Evolutionary conservation across 495 filamentous ascomycete genomes (phyloP).

Genomic region (Aspergillus olivimuriae): DNA sequence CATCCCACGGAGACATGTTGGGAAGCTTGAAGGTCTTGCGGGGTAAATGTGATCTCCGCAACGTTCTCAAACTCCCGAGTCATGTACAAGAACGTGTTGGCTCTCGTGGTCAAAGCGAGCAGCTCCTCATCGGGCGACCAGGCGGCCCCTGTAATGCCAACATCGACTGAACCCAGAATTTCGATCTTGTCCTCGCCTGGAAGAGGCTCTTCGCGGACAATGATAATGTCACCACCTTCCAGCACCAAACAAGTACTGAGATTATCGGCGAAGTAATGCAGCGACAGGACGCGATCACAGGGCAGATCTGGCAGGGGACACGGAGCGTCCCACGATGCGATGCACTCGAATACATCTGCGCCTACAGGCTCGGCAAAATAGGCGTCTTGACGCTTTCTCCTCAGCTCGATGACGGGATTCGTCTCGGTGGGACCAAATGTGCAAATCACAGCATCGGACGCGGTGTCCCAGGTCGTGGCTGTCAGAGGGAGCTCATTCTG

Average conservation of each 20-base stretch:
- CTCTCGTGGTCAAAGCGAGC: constrained; percentile 71
- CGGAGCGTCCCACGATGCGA: constrained; percentile 84
- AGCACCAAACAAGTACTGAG: constrained; percentile 71
- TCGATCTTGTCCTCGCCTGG: constrained; percentile 71
- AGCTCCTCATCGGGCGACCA: constrained; percentile 97
- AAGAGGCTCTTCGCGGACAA: constrained; percentile 72
- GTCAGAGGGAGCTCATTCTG: constrained; percentile 54
- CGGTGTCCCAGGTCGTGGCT: constrained; percentile 70
- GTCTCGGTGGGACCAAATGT: constrained; percentile 64
- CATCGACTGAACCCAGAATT: constrained; percentile 88
- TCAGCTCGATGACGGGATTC: constrained; percentile 59
- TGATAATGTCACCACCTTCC: constrained; percentile 84
- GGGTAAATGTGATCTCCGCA: constrained; percentile 59
- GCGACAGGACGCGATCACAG: constrained; percentile 63
- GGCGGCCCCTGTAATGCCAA: constrained; percentile 78
- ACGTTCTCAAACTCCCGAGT: constrained; percentile 83
- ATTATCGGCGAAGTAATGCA: constrained; percentile 82
- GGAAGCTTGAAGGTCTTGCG: constrained; percentile 76
- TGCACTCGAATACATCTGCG: constrained; percentile 37
- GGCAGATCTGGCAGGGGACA: constrained; percentile 61
- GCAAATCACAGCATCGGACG: constrained; percentile 63
- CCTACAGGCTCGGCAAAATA: constrained; percentile 29
- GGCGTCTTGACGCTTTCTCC: constrained; percentile 34
- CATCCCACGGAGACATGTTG: constrained; percentile 97
- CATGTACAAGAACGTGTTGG: constrained; percentile 83